Percentiles rank a stretch among this genome's conserved stretches.
Conservation (phyloP, 495 filamentous ascomycete genomes). For the Xylaria longipes region DNA sequence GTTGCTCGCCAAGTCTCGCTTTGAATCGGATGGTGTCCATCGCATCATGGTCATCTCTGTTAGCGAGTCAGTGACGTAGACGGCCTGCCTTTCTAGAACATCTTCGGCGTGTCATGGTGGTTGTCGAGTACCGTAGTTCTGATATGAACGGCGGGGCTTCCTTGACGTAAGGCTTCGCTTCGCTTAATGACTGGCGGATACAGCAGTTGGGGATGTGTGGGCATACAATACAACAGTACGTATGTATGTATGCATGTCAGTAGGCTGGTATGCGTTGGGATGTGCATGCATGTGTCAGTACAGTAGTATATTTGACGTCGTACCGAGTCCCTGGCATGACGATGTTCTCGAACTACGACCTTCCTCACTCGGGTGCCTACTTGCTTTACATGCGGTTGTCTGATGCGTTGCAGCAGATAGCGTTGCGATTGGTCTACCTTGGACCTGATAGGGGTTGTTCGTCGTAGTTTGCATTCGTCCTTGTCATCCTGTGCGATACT, state of each 20-base stretch:
- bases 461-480: neutral
- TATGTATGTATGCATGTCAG: neutral
- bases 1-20: neutral
- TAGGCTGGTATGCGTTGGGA: neutral
- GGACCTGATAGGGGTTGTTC: neutral
- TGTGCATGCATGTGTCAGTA: conserved; percentile 10
- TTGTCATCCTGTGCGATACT: neutral
- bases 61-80: neutral
- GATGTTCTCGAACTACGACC: neutral
- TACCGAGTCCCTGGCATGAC: conserved; percentile 17
- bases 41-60: neutral
- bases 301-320: neutral
- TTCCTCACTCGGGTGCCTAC: conserved; percentile 1
- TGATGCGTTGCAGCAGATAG: neutral
- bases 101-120: neutral
- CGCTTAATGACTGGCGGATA: neutral
- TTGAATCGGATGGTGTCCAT: neutral
- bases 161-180: neutral
- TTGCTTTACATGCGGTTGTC: neutral
- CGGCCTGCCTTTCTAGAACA: conserved; percentile 17
- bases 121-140: neutral
- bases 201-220: neutral
- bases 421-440: neutral
- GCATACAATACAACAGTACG: conserved; percentile 2
- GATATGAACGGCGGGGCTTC: neutral